Evolutionary conservation across 495 filamentous ascomycete species (phyloP).

Genomic region (Penicillium parvum): DNA sequence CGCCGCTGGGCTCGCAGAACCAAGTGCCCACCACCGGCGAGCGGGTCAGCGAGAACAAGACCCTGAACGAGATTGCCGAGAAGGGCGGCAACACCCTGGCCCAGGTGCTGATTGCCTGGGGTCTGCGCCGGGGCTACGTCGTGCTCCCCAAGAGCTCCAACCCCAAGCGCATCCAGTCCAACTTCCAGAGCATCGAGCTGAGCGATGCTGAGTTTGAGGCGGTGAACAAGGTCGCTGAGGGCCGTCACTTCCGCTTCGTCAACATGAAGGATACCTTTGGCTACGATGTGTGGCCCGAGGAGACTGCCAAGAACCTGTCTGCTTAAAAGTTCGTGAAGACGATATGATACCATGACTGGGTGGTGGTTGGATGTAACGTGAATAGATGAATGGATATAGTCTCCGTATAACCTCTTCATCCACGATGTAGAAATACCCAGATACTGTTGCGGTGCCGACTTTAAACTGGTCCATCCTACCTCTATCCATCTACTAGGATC

Average conservation of each 20-base stretch:
- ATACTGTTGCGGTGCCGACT: no score
- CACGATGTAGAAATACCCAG: neutral
- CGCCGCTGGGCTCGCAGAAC: slow-evolving; percentile 63
- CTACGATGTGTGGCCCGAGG: slow-evolving; percentile 48
- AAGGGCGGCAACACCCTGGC: slow-evolving; percentile 58
- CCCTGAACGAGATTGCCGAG: slow-evolving; percentile 56
- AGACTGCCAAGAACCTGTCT: slow-evolving; percentile 39
- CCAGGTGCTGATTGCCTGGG: slow-evolving; percentile 69
- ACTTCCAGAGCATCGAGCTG: slow-evolving; percentile 59
- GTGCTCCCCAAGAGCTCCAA: slow-evolving; percentile 70
- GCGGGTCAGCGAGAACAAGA: slow-evolving; percentile 55
- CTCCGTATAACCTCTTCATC: neutral
- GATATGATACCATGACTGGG: slow-evolving; percentile 9
- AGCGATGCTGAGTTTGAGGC: slow-evolving; percentile 52
- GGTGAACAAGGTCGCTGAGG: slow-evolving; percentile 56
- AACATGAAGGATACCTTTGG: slow-evolving; percentile 75
- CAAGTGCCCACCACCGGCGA: slow-evolving; percentile 61
- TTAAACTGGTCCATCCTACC: no score
- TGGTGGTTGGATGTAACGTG: no score
- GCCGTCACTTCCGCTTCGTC: slow-evolving; percentile 64
- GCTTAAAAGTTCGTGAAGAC: slow-evolving; percentile 19
- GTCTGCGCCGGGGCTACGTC: slow-evolving; percentile 64
- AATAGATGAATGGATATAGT: slow-evolving; percentile 23
- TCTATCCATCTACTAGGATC: slow-evolving; percentile 1
- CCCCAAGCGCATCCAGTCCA: slow-evolving; percentile 58